A percentile compares a stretch with the other conserved stretches of the same genome.
These are phyloP conservation scores for Neofusicoccum kwambonambiense DNA, from an alignment of 2,329 filamentous ascomycete species.

Conservation along the genomic window DNA sequence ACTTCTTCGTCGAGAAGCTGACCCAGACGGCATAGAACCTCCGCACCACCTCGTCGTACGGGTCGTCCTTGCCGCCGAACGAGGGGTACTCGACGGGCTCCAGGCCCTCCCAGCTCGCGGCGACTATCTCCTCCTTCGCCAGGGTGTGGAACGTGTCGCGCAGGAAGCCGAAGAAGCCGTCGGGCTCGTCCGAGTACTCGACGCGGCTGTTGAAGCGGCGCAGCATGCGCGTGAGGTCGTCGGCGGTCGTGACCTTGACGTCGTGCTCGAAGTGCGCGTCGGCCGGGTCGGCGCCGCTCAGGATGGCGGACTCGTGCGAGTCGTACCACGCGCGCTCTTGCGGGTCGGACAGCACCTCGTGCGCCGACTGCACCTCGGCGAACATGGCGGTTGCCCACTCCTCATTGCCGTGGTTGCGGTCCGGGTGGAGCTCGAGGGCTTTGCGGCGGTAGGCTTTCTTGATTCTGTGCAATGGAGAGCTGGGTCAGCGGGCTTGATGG, in stretches of 20 bases:
- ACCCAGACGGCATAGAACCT: conserved; percentile 81
- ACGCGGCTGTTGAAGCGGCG: conserved; percentile 75
- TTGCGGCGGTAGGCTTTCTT: conserved; percentile 91
- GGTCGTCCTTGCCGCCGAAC: conserved; percentile 75
- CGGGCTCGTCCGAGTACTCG: conserved; percentile 75
- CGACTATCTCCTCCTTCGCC: conserved; percentile 74
- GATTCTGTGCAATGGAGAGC: conserved; percentile 55
- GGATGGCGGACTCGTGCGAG: conserved; percentile 82
- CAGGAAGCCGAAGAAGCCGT: conserved; percentile 82
- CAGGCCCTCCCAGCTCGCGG: conserved; percentile 66
- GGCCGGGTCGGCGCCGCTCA: conserved; percentile 54
- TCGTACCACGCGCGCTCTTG: conserved; percentile 98
- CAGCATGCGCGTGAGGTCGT: conserved; percentile 76
- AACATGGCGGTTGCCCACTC: conserved; percentile 82
- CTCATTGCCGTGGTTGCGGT: conserved; percentile 85
- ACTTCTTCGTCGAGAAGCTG: conserved; percentile 79
- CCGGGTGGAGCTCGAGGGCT: conserved; percentile 89
- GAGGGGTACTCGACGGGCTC: conserved; percentile 69
- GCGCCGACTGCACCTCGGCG: conserved; percentile 87
- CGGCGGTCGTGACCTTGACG: conserved; percentile 72
- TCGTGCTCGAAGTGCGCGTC: conserved; percentile 63
- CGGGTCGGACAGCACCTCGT: conserved; percentile 92
- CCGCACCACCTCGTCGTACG: conserved; percentile 73
- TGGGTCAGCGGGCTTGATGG: background rate
- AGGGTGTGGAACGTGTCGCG: conserved; percentile 76